A percentile compares a stretch with the other conserved stretches of the same genome.
These are phyloP conservation scores for Geosmithia flava DNA, from an alignment of 2,329 filamentous ascomycete species.

Conservation along the genomic window DNA sequence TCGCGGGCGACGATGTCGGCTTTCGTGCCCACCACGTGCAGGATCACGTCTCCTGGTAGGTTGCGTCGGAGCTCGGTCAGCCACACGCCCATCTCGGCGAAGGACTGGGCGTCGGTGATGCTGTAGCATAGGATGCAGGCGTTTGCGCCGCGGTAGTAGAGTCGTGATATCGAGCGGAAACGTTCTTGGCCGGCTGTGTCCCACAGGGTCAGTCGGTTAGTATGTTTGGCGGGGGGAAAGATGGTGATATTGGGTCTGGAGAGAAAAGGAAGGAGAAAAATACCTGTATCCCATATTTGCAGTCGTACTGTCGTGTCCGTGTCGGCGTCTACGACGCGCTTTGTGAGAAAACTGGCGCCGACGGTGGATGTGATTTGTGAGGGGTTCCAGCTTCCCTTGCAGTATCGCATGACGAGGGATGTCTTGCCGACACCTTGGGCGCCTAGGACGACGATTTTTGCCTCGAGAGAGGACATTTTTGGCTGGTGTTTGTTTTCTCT, in stretches of 20 bases:
- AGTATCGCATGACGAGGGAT: slow-evolving; percentile 63
- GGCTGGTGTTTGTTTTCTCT: not conserved
- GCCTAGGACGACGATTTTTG: slow-evolving; percentile 72
- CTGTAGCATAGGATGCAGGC: slow-evolving; percentile 91
- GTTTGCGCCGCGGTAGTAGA: slow-evolving; percentile 94
- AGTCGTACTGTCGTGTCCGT: slow-evolving; percentile 79
- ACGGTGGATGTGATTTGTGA: slow-evolving; percentile 58
- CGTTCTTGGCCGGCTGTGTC: slow-evolving; percentile 70
- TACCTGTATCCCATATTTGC: slow-evolving; percentile 90
- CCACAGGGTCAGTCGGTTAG: not conserved
- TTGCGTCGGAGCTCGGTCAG: slow-evolving; percentile 73
- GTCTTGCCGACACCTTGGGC: slow-evolving; percentile 73
- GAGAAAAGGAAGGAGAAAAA: slow-evolving; percentile 4
- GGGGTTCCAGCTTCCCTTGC: slow-evolving; percentile 59
- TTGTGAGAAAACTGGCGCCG: slow-evolving; percentile 68
- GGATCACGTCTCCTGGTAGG: slow-evolving; percentile 63
- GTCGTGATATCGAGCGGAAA: slow-evolving; percentile 84
- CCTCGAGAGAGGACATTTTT: slow-evolving; percentile 52
- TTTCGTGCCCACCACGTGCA: slow-evolving; percentile 94
- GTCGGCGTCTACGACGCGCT: slow-evolving; percentile 70
- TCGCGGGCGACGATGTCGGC: slow-evolving; percentile 82
- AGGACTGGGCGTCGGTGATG: slow-evolving; percentile 77
- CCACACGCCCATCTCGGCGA: slow-evolving; percentile 88
- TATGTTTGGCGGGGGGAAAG: not conserved
- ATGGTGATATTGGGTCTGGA: not conserved